phyloP scores from a whole-genome alignment of 371 early-diverging fungal species.

The Zopfochytrium polystomum region DNA sequence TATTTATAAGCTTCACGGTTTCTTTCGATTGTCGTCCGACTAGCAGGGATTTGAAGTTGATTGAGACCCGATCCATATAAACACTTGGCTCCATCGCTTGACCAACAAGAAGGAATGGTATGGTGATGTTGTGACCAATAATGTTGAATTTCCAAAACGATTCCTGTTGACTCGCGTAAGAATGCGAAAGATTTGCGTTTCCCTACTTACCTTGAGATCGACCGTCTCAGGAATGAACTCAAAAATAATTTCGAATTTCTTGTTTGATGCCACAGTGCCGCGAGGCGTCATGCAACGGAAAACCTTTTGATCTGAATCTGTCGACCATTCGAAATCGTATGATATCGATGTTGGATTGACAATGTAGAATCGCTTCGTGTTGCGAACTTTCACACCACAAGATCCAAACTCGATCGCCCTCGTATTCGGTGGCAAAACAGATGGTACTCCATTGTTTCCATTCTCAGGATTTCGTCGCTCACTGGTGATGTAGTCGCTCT shows the following conservation, averaged over 20 bases:
- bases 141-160: conserved; percentile 53
- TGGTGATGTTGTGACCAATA: conserved; percentile 33
- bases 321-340: conserved; percentile 50
- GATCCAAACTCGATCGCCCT: conserved; percentile 49
- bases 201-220: conserved; percentile 40
- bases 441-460: conserved; percentile 35
- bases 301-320: conserved; percentile 23
- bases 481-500: conserved; percentile 46
- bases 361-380: conserved; percentile 50
- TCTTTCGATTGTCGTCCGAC: conserved; percentile 52
- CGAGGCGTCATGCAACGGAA: conserved; percentile 49
- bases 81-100: conserved; percentile 52
- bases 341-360: conserved; percentile 49
- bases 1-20: conserved; percentile 46
- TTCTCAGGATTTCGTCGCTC: conserved; percentile 40
- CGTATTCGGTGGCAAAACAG: conserved; percentile 41
- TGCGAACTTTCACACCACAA: conserved; percentile 48
- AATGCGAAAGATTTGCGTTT: not conserved
- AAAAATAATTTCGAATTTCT: conserved; percentile 54
- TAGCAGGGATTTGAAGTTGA: conserved; percentile 55
- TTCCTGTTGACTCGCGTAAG: conserved; percentile 35
- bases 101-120: conserved; percentile 54
- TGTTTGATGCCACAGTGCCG: conserved; percentile 42
- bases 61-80: conserved; percentile 42
- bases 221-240: conserved; percentile 50